Percentiles rank a stretch among this genome's conserved stretches.
phyloP scores from a whole-genome alignment of 139 green algal species.

The Pycnococcus provasolii region DNA sequence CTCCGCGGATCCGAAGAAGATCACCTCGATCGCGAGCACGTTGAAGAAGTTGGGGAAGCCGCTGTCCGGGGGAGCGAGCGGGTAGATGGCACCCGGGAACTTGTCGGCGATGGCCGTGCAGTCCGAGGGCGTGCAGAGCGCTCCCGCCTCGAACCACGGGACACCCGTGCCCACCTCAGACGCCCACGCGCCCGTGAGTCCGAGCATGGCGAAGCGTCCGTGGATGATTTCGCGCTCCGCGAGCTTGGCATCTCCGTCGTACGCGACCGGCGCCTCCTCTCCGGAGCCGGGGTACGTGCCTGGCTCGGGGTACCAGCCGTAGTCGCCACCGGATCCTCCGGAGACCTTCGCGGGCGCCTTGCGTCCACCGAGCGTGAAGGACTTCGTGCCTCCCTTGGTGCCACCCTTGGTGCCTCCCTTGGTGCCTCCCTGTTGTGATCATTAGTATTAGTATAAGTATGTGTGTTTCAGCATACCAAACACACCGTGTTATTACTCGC shows the following conservation, averaged over 20 bases:
- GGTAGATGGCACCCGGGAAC: background rate
- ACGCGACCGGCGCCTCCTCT: background rate
- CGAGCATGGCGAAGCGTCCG: slow-evolving; percentile 39
- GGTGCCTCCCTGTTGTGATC: too few relatives aligned
- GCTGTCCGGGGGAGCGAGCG: slow-evolving; percentile 18
- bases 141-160: slow-evolving; percentile 16
- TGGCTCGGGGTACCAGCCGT: background rate
- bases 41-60: slow-evolving; percentile 20
- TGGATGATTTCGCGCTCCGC: slow-evolving; percentile 35
- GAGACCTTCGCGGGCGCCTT: too few relatives aligned
- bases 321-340: too few relatives aligned
- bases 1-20: slow-evolving; percentile 33
- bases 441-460: too few relatives aligned
- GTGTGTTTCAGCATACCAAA: too few relatives aligned
- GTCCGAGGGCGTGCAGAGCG: slow-evolving; percentile 1
- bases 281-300: slow-evolving; percentile 7
- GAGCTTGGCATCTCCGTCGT: background rate
- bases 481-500: too few relatives aligned
- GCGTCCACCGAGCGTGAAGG: too few relatives aligned
- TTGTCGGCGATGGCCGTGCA: background rate
- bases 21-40: slow-evolving; percentile 32
- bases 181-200: slow-evolving; percentile 24
- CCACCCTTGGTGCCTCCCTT: too few relatives aligned
- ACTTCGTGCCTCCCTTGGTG: too few relatives aligned
- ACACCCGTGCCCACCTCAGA: slow-evolving; percentile 28